Conservation (phyloP, 306 rosid genomes). For the Vicia faba region DNA sequence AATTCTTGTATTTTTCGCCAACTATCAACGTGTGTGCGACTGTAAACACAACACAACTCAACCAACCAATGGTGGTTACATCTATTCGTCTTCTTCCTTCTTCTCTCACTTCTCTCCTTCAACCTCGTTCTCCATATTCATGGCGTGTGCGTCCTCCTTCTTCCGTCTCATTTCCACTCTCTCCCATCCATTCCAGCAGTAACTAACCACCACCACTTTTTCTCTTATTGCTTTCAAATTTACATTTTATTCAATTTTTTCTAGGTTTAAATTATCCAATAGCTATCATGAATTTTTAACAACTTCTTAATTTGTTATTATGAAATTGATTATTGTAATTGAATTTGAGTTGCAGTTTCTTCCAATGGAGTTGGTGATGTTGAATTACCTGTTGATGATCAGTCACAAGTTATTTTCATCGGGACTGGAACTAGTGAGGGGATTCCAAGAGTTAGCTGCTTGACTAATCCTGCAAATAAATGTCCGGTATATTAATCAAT, state of each 20-base stretch:
- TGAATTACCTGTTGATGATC: slow-evolving; percentile 36
- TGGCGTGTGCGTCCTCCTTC: slow-evolving; percentile 35
- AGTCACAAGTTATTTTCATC: slow-evolving; percentile 67
- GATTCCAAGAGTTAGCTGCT: slow-evolving; percentile 86
- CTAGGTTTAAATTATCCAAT: neutral
- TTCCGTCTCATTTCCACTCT: slow-evolving; percentile 39
- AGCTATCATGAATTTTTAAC: too few species aligned
- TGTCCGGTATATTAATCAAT: slow-evolving; percentile 56
- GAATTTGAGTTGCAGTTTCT: slow-evolving; percentile 47
- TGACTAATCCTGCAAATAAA: slow-evolving; percentile 71
- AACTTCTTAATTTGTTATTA: neutral
- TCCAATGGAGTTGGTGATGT: slow-evolving; percentile 39
- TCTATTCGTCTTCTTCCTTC: slow-evolving; percentile 58
- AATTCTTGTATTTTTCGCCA: neutral
- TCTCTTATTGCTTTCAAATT: neutral
- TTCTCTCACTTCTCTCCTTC: slow-evolving; percentile 46
- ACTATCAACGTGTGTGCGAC: neutral
- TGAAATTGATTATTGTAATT: slow-evolving; percentile 31
- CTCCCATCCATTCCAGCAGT: slow-evolving; percentile 46
- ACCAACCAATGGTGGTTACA: slow-evolving; percentile 43
- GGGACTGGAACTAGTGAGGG: slow-evolving; percentile 99
- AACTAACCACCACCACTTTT: neutral
- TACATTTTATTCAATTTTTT: neutral
- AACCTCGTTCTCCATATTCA: slow-evolving; percentile 42
- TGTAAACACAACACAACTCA: neutral